phyloP scores from a whole-genome alignment of 768 basidiomycete species.

The Amanita jacksonii region DNA sequence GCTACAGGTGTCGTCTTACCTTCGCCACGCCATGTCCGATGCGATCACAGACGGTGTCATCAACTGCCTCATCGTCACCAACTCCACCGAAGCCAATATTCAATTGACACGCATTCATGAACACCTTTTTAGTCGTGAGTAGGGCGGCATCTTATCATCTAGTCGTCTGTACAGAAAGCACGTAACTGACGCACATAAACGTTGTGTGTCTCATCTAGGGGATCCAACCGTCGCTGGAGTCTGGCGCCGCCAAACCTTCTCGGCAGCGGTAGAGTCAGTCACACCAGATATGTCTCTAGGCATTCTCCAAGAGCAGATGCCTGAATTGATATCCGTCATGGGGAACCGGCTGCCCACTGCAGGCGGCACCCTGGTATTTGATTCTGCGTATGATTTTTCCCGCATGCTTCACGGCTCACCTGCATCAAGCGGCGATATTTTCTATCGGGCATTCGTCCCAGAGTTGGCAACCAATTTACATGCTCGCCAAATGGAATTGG shows the following conservation, averaged over 20 bases:
- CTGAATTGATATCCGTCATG: slow-evolving; percentile 50
- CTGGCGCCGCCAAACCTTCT: slow-evolving; percentile 86
- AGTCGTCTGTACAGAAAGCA: neutral
- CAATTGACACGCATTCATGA: slow-evolving; percentile 84
- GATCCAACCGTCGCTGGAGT: slow-evolving; percentile 85
- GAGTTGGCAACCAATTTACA: slow-evolving; percentile 69
- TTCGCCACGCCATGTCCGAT: slow-evolving; percentile 76
- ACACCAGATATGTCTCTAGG: slow-evolving; percentile 58
- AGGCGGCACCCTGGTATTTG: slow-evolving; percentile 49
- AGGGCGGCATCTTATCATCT: too few species aligned
- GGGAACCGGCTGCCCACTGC: slow-evolving; percentile 30
- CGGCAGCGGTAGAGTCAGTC: slow-evolving; percentile 72
- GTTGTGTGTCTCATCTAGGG: slow-evolving; percentile 37
- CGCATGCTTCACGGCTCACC: slow-evolving; percentile 78
- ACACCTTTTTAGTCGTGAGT: slow-evolving; percentile 75
- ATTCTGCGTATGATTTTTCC: slow-evolving; percentile 69
- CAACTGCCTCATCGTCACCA: slow-evolving; percentile 81
- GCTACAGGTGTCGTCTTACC: slow-evolving; percentile 70
- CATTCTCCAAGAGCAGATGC: slow-evolving; percentile 67
- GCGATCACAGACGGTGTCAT: slow-evolving; percentile 69
- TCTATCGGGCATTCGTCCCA: slow-evolving; percentile 82
- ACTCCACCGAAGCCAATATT: slow-evolving; percentile 74
- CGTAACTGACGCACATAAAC: neutral
- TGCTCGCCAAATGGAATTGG: slow-evolving; percentile 74
- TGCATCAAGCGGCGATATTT: slow-evolving; percentile 55